Evolutionary conservation across 208 protist species (phyloP), one percentile per base, ranked within the genome.

Genomic region (Leishmania gerbilli): DNA sequence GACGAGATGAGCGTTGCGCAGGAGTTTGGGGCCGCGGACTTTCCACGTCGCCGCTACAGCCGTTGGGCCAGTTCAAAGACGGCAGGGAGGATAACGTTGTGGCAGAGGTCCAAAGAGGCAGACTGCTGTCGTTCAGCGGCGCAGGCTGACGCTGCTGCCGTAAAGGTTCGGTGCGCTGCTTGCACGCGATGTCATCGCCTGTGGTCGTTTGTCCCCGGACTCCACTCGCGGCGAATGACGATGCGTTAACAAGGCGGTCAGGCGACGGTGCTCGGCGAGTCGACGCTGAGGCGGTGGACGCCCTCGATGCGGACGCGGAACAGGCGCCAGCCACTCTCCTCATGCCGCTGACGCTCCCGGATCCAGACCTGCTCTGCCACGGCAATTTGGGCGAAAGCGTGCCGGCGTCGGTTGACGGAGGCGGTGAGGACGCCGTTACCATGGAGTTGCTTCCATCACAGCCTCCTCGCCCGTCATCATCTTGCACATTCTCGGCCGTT

Each of bases 71-170:
- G 27, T 47, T 31, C 17, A 53, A n/a, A 11, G 60, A 40, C 9
- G 69, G 62, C 53, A 77, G 53, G 5, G 82, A 85, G 3, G 82
- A 85, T 34, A 81, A 51, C 21, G 82, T 79, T 5, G 82, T 85
- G 7, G 82, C 82, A 51, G 82, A 78, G 49, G 82, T 79, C 75
- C 75, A 85, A 11, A 79, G 76, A 0, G 71, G 82, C 37, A 85
- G 71, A 34, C 71, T 74, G 49, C 82, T 85, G 40, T 78, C 82
- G 53, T 81, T 76, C 42, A 79, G 74, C 65, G 27, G 56, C 31
- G 62, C 58, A 45, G n/a, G 40, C 42, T 53, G 21, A 37, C 47
- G 55, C 9, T 8, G 74, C 19, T 53, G 74, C 60, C 2, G 55
- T 31, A 53, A 62, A n/a, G 27, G 37, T 34, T 56, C 56, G 42